Evolutionary conservation across 2,329 filamentous ascomycete species (phyloP).

Genomic region (Chaetomium sp.): DNA sequence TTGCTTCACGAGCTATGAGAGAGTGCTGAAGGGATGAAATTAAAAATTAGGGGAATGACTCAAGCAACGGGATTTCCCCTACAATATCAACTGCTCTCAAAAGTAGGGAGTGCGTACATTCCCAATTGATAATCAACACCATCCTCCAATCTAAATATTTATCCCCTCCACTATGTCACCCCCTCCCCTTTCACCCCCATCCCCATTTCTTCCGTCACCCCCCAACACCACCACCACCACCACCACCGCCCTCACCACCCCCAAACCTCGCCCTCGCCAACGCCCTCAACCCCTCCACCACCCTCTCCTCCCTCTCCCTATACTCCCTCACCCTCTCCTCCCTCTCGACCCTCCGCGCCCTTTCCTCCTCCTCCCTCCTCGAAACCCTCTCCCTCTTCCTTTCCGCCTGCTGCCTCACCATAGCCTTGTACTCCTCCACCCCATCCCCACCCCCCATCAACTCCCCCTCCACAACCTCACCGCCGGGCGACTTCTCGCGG

Average conservation of each 20-base stretch:
- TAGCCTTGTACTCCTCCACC: slow-evolving; percentile 69
- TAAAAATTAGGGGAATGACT: background rate
- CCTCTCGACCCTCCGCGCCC: slow-evolving; percentile 75
- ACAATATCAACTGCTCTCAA: background rate
- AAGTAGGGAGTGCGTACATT: background rate
- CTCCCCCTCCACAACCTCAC: slow-evolving; percentile 69
- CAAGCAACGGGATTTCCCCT: background rate
- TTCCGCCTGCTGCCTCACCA: slow-evolving; percentile 65
- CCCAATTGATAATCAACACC: background rate
- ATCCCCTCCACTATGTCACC: too few relatives aligned
- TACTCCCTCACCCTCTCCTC: slow-evolving; percentile 73
- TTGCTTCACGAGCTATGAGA: background rate
- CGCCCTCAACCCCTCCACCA: slow-evolving; percentile 77
- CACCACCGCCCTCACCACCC: background rate
- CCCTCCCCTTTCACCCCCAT: background rate
- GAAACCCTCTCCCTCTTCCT: slow-evolving; percentile 85
- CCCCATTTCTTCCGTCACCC: background rate
- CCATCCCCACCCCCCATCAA: slow-evolving; percentile 72
- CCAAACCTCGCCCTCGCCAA: slow-evolving; percentile 81
- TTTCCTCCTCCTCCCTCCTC: slow-evolving; percentile 74
- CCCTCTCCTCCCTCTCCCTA: slow-evolving; percentile 77
- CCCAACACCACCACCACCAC: background rate
- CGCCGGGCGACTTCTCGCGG: slow-evolving; percentile 63
- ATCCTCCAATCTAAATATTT: background rate
- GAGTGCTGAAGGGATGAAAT: background rate